These are phyloP conservation scores for Penicillium nucicola DNA, from an alignment of 495 filamentous ascomycete species.

Conservation along the genomic window DNA sequence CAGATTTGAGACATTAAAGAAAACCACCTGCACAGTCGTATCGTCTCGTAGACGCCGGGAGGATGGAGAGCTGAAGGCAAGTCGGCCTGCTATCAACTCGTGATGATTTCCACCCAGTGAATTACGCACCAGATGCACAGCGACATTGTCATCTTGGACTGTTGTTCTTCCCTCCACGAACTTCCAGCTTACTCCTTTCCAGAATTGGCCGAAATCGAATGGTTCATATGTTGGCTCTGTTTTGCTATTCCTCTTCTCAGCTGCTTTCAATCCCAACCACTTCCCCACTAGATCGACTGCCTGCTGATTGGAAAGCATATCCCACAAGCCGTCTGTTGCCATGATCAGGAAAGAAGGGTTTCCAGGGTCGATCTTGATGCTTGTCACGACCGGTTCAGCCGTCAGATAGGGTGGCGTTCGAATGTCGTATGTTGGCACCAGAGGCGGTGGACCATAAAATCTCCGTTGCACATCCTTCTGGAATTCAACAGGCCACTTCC, in stretches of 20 bases:
- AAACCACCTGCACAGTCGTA: conserved; percentile 61
- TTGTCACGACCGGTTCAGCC: conserved; percentile 61
- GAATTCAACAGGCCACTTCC: conserved; percentile 58
- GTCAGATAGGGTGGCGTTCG: conserved; percentile 63
- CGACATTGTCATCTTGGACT: conserved; percentile 58
- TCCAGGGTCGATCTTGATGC: conserved; percentile 44
- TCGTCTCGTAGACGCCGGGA: conserved; percentile 54
- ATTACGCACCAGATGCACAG: conserved; percentile 60
- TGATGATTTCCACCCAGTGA: conserved; percentile 58
- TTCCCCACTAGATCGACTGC: conserved; percentile 55
- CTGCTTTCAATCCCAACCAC: too few relatives aligned
- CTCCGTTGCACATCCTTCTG: conserved; percentile 35
- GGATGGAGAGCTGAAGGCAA: conserved; percentile 48
- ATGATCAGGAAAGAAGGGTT: conserved; percentile 60
- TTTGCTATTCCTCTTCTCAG: too few relatives aligned
- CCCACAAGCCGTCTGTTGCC: conserved; percentile 65
- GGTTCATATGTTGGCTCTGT: conserved; percentile 18
- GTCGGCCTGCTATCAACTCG: conserved; percentile 50
- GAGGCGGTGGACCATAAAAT: conserved; percentile 49
- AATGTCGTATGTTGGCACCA: conserved; percentile 30
- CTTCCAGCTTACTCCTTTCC: conserved; percentile 13
- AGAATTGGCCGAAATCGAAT: conserved; percentile 30
- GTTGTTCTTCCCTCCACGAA: conserved; percentile 41
- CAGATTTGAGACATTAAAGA: too few relatives aligned
- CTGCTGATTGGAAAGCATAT: conserved; percentile 54